Evolutionary conservation across 331 rosid genomes (phyloP).

Genomic region (Dryas integrifolia): DNA sequence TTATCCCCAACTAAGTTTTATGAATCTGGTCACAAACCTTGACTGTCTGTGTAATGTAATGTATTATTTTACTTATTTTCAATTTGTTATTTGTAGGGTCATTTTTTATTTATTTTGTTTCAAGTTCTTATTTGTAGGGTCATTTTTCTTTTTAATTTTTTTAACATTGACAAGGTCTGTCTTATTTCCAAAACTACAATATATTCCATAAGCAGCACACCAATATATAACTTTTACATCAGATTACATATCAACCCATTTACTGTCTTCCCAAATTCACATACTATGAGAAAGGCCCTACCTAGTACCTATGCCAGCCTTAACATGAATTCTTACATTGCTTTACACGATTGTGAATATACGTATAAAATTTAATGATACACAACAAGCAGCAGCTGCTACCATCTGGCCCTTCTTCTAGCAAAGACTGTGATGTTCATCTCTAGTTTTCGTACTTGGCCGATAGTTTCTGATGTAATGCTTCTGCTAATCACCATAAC

Average conservation of each 20-base stretch:
- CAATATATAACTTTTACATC: background rate
- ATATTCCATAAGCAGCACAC: constrained; percentile 1
- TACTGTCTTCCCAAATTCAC: background rate
- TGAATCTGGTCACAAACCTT: too few relatives aligned
- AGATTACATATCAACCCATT: background rate
- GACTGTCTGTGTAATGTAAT: too few relatives aligned
- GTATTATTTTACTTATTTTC: too few relatives aligned
- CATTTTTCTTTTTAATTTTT: background rate
- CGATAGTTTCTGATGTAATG: background rate
- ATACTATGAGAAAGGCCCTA: background rate
- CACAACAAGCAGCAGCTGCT: too few relatives aligned
- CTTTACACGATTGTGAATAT: background rate
- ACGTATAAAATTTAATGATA: constrained; percentile 4
- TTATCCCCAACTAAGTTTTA: too few relatives aligned
- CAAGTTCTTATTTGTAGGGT: too few relatives aligned
- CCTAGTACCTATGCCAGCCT: background rate
- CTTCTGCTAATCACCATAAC: background rate
- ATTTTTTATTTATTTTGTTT: too few relatives aligned
- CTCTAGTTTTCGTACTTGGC: background rate
- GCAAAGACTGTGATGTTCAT: background rate
- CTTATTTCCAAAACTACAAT: background rate
- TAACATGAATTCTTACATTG: background rate
- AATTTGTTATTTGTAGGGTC: too few relatives aligned
- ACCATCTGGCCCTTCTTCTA: background rate
- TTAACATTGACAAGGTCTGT: background rate